Percentiles rank a stretch among this genome's conserved stretches.
phyloP scores from a whole-genome alignment of 495 filamentous ascomycete species.

The Xylaria longipes region DNA sequence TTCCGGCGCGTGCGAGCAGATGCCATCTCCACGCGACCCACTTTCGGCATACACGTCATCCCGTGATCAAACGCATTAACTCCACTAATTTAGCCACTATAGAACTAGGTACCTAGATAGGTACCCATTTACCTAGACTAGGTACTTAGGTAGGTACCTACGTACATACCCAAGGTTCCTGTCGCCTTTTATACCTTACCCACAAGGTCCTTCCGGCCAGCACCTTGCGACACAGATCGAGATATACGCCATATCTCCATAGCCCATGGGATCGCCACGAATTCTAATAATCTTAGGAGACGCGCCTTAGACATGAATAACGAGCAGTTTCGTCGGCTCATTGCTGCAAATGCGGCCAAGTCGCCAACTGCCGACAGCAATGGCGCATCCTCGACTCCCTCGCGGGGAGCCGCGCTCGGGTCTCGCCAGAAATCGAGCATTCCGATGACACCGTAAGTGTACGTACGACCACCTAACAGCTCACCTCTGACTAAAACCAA shows the following conservation, averaged over 20 bases:
- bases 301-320: conserved; percentile 76
- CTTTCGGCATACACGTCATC: conserved; percentile 36
- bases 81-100: conserved; percentile 14
- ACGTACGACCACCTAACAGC: not conserved
- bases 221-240: conserved; percentile 1
- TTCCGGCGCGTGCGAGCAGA: not conserved
- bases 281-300: not conserved
- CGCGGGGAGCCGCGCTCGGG: conserved; percentile 55
- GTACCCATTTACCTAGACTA: not conserved
- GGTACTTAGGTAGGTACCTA: not conserved
- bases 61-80: conserved; percentile 29
- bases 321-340: conserved; percentile 89
- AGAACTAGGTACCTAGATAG: not conserved
- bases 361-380: conserved; percentile 39
- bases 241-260: not conserved
- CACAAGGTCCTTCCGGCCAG: not conserved
- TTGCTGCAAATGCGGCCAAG: conserved; percentile 60
- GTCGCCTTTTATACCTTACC: not conserved
- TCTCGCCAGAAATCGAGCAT: conserved; percentile 76
- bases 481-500: conserved; percentile 48
- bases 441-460: conserved; percentile 81
- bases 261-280: not conserved
- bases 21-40: conserved; percentile 8
- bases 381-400: conserved; percentile 47
- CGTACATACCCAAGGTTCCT: too few relatives aligned